A percentile compares a stretch with the other conserved stretches of the same genome.
phyloP scores from a whole-genome alignment of 805 yeast genomes.

The Ogataea saltuana region DNA sequence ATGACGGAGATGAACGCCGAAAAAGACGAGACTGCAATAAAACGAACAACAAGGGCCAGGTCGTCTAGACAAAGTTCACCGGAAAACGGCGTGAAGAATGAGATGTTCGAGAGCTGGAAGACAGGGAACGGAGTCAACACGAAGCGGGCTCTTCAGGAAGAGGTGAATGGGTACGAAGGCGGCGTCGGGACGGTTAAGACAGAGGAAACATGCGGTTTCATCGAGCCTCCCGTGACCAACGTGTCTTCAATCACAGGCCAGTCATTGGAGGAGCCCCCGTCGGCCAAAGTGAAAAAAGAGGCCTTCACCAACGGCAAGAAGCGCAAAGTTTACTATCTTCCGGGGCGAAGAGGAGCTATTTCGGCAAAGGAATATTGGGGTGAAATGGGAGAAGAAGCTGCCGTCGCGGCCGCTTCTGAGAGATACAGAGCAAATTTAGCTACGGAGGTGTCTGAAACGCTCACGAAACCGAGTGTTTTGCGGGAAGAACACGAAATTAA shows the following conservation, averaged over 20 bases:
- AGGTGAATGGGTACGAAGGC: constrained; percentile 11
- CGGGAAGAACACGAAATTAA: no score
- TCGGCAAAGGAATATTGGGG: constrained; percentile 7
- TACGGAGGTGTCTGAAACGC: constrained; percentile 36
- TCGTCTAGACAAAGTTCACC: constrained; percentile 14
- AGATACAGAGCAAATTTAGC: constrained; percentile 30
- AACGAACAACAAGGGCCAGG: constrained; percentile 6
- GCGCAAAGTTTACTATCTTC: constrained; percentile 20
- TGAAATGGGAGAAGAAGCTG: constrained; percentile 14
- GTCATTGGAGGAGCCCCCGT: constrained; percentile 71
- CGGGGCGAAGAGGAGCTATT: constrained; percentile 14
- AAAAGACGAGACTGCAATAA: background rate
- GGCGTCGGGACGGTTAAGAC: background rate
- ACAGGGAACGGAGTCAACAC: constrained; percentile 10
- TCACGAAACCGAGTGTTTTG: constrained; percentile 36
- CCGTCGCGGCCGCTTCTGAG: constrained; percentile 12
- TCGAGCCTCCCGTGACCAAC: constrained; percentile 59
- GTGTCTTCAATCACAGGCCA: constrained; percentile 70
- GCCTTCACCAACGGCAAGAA: constrained; percentile 43
- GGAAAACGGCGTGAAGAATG: constrained; percentile 2
- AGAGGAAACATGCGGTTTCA: constrained; percentile 33
- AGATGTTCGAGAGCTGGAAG: constrained; percentile 6
- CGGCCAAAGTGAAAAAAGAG: constrained; percentile 55
- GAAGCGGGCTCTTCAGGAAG: constrained; percentile 15
- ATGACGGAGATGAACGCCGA: constrained; percentile 3